phyloP scores from a whole-genome alignment of 2,329 filamentous ascomycete species.

The Colletotrichum sp. region DNA sequence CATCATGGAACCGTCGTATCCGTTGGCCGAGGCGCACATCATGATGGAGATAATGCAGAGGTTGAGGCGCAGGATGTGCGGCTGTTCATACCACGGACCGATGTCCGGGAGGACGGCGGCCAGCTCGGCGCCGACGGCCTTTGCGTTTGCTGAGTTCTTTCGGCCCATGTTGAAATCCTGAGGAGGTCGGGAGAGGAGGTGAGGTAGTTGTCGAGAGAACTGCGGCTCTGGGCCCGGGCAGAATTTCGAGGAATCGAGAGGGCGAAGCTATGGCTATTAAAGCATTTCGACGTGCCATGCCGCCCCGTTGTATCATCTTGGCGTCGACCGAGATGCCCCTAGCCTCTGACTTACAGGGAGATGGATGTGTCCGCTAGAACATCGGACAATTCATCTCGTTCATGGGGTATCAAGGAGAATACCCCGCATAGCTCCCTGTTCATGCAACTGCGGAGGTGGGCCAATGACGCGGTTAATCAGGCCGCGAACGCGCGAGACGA shows the following conservation, averaged over 20 bases:
- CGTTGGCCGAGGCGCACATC: slow-evolving; percentile 37
- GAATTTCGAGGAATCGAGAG: background rate
- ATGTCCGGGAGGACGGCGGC: slow-evolving; percentile 42
- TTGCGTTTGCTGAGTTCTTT: background rate
- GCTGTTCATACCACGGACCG: slow-evolving; percentile 44
- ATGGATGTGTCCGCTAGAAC: background rate
- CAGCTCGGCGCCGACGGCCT: slow-evolving; percentile 7
- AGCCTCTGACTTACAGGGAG: background rate
- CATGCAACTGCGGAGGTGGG: background rate
- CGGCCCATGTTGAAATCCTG: background rate
- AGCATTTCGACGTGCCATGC: background rate
- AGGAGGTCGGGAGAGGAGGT: background rate
- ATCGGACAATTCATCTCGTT: background rate
- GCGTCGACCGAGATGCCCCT: background rate
- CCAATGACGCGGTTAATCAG: background rate
- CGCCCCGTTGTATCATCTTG: background rate
- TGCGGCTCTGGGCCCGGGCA: background rate
- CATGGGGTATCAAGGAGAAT: background rate
- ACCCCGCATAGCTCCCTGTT: background rate
- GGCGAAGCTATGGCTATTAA: background rate
- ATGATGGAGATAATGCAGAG: slow-evolving; percentile 37
- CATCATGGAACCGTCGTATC: slow-evolving; percentile 45
- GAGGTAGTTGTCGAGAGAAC: background rate
- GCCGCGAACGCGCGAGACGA: background rate
- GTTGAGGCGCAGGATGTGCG: slow-evolving; percentile 48